These are phyloP conservation scores for Crithidia fasciculata DNA, from an alignment of 208 protist genomes.

Conservation along the genomic window DNA sequence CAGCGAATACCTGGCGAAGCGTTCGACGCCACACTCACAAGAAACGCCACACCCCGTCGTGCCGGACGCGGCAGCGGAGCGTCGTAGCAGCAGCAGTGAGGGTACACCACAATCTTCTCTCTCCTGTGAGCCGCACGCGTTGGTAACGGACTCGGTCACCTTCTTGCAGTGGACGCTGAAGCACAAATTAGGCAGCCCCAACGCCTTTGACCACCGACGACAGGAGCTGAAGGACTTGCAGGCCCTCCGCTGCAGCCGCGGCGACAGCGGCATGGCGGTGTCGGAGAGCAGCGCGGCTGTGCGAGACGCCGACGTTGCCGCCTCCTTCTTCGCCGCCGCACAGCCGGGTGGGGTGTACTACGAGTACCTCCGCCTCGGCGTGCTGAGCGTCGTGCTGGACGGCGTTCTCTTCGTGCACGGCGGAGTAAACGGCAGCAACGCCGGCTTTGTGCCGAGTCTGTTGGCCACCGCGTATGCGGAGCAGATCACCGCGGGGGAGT, in stretches of 20 bases:
- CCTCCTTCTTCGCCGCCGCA: conserved; percentile 69
- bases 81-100: too few species aligned
- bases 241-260: background rate
- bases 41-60: background rate
- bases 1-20: conserved; percentile 20
- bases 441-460: conserved; percentile 69
- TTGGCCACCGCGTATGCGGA: conserved; percentile 24
- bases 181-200: conserved; percentile 67
- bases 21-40: background rate
- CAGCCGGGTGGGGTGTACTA: conserved; percentile 74
- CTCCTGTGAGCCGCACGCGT: background rate
- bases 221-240: conserved; percentile 55
- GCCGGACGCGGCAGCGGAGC: too few species aligned
- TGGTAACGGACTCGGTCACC: conserved; percentile 30
- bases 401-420: conserved; percentile 89
- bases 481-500: conserved; percentile 25
- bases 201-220: conserved; percentile 70
- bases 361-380: conserved; percentile 69
- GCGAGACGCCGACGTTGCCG: conserved; percentile 58
- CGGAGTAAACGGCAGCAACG: conserved; percentile 62
- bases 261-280: background rate
- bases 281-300: conserved; percentile 2
- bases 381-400: conserved; percentile 58
- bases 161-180: conserved; percentile 75
- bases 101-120: background rate